Percentiles rank a stretch among this genome's conserved stretches.
Evolutionary conservation across 768 basidiomycete genomes (phyloP).

Genomic region (Lactarius hatsudake): DNA sequence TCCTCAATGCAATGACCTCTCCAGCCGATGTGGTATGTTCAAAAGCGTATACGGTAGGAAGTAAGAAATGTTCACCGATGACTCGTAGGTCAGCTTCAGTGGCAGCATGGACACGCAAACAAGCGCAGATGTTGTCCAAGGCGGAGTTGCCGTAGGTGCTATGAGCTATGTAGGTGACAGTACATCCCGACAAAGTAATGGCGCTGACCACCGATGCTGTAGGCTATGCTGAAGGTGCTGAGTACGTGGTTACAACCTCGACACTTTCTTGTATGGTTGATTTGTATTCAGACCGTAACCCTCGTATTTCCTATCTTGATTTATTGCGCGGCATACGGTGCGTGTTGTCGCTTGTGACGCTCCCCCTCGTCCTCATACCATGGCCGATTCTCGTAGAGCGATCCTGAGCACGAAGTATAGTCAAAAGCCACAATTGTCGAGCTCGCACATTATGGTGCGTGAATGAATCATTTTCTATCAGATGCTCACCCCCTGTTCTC

Average conservation of each 20-base stretch:
- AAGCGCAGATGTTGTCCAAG: constrained; percentile 72
- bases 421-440: constrained; percentile 72
- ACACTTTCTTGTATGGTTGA: neutral
- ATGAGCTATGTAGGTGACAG: constrained; percentile 66
- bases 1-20: constrained; percentile 50
- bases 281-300: constrained; percentile 36
- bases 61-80: constrained; percentile 7
- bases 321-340: constrained; percentile 21
- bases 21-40: constrained; percentile 79
- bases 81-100: constrained; percentile 72
- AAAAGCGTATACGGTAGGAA: neutral
- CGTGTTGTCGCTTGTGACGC: neutral
- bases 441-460: constrained; percentile 64
- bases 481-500: neutral
- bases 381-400: constrained; percentile 34
- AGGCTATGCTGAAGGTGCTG: constrained; percentile 60
- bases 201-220: neutral
- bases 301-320: constrained; percentile 32
- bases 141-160: constrained; percentile 67
- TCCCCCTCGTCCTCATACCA: neutral
- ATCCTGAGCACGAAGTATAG: constrained; percentile 59
- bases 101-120: constrained; percentile 81
- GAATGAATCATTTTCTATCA: neutral
- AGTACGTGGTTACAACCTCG: constrained; percentile 36
- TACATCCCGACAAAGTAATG: neutral